phyloP scores from a whole-genome alignment of 2,329 filamentous ascomycete species.

The Graphiopsis chlorocephala region DNA sequence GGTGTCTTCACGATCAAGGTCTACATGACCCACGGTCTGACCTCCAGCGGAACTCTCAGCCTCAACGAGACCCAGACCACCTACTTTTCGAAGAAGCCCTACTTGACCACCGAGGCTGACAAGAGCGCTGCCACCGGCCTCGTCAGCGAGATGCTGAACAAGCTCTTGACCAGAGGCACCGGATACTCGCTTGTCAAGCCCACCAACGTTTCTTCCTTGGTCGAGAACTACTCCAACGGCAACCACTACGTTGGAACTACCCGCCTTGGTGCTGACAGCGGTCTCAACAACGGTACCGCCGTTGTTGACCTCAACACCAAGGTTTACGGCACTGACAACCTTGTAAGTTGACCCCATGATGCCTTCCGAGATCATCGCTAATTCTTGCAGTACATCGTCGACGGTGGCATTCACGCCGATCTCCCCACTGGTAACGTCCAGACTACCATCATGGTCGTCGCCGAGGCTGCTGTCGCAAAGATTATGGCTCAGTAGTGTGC shows the following conservation, averaged over 20 bases:
- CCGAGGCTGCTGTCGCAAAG: constrained; percentile 8
- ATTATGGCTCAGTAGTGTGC: constrained; percentile 3
- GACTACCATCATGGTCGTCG: constrained; percentile 15
- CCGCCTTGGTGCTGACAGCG: constrained; percentile 44
- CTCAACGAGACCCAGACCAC: constrained; percentile 59
- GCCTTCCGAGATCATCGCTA: constrained; percentile 61
- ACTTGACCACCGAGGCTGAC: constrained; percentile 58
- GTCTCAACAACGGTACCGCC: constrained; percentile 40
- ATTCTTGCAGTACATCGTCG: constrained; percentile 63
- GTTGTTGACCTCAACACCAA: constrained; percentile 52
- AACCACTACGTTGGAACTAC: constrained; percentile 46
- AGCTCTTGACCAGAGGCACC: constrained; percentile 54
- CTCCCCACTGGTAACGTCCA: constrained; percentile 9
- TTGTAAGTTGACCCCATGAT: constrained; percentile 65
- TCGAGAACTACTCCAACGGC: constrained; percentile 52
- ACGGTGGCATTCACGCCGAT: constrained; percentile 60
- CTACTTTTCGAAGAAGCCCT: constrained; percentile 59
- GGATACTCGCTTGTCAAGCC: constrained; percentile 58
- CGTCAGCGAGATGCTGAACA: constrained; percentile 59
- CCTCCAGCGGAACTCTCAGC: constrained; percentile 59
- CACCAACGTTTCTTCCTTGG: constrained; percentile 49
- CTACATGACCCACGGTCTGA: constrained; percentile 63
- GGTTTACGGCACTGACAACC: constrained; percentile 62
- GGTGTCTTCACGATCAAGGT: constrained; percentile 47
- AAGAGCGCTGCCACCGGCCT: constrained; percentile 59